A percentile compares a stretch with the other conserved stretches of the same genome.
phyloP scores from a whole-genome alignment of 495 filamentous ascomycete genomes.

The Rusavskia elegans region DNA sequence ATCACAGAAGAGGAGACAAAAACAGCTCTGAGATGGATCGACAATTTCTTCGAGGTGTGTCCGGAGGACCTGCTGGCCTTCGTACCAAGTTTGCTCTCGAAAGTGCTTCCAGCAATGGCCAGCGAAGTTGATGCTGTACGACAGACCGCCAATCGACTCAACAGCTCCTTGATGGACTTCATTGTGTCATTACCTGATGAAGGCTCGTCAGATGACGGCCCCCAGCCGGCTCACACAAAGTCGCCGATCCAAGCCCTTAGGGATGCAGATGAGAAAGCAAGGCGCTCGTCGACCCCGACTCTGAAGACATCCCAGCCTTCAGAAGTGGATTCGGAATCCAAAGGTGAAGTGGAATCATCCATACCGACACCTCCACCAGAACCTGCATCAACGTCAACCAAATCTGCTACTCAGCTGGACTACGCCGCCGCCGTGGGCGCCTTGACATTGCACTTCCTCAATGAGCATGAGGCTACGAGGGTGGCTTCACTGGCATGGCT shows the following conservation, averaged over 20 bases:
- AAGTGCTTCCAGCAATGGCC: slow-evolving; percentile 87
- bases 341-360: slow-evolving; percentile 17
- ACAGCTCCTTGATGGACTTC: slow-evolving; percentile 77
- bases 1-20: slow-evolving; percentile 62
- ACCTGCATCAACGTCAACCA: slow-evolving; percentile 28
- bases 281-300: slow-evolving; percentile 36
- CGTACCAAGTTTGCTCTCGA: slow-evolving; percentile 76
- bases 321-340: slow-evolving; percentile 17
- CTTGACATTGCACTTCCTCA: slow-evolving; percentile 83
- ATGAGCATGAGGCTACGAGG: slow-evolving; percentile 90
- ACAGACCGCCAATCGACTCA: slow-evolving; percentile 74
- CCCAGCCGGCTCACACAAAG: slow-evolving; percentile 21
- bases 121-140: slow-evolving; percentile 79
- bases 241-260: slow-evolving; percentile 27
- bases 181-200: slow-evolving; percentile 85
- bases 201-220: slow-evolving; percentile 23
- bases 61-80: slow-evolving; percentile 95
- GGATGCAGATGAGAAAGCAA: slow-evolving; percentile 23
- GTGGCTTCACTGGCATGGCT: slow-evolving; percentile 92
- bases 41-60: slow-evolving; percentile 90
- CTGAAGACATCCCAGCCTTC: slow-evolving; percentile 26
- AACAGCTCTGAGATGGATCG: slow-evolving; percentile 87
- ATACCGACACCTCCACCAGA: slow-evolving; percentile 32
- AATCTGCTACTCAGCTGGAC: slow-evolving; percentile 59
- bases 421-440: slow-evolving; percentile 96